These are phyloP conservation scores for Solanum gandarillasii DNA, from an alignment of 257 asterid species.

Conservation along the genomic window DNA sequence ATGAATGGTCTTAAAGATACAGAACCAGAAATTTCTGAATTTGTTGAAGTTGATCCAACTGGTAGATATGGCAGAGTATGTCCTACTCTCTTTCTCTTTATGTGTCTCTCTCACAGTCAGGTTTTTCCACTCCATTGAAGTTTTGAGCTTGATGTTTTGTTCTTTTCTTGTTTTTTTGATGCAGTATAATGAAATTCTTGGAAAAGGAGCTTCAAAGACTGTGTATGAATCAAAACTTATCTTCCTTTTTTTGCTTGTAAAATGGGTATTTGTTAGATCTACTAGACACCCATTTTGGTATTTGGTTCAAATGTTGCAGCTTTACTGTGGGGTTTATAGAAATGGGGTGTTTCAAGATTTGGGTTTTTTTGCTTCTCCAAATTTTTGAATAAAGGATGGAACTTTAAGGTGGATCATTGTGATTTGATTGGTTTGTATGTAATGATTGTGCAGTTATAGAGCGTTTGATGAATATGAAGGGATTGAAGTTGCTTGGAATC, in stretches of 20 bases:
- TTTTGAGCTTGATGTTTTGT: constrained; percentile 2
- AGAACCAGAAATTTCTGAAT: constrained; percentile 27
- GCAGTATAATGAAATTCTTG: constrained; percentile 43
- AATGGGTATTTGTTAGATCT: constrained; percentile 1
- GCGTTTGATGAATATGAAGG: constrained; percentile 51
- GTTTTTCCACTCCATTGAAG: background rate
- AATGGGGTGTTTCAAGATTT: constrained; percentile 9
- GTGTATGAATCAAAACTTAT: constrained; percentile 24
- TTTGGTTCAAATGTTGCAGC: background rate
- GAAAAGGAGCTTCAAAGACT: constrained; percentile 47
- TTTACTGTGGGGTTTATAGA: background rate
- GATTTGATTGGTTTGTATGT: background rate
- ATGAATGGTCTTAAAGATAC: constrained; percentile 28
- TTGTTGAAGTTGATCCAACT: constrained; percentile 48
- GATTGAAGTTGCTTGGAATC: constrained; percentile 52
- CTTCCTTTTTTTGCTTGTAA: background rate
- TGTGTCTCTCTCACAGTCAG: background rate
- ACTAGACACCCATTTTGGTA: background rate
- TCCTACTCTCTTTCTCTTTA: background rate
- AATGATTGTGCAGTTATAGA: constrained; percentile 29
- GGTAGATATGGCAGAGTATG: constrained; percentile 50
- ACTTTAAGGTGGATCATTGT: background rate
- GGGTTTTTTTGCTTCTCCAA: background rate
- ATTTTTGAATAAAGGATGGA: background rate
- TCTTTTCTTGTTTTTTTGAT: background rate